Evolutionary conservation across 208 protist species (phyloP).

Genomic region (Vickermania spadyakhi): DNA sequence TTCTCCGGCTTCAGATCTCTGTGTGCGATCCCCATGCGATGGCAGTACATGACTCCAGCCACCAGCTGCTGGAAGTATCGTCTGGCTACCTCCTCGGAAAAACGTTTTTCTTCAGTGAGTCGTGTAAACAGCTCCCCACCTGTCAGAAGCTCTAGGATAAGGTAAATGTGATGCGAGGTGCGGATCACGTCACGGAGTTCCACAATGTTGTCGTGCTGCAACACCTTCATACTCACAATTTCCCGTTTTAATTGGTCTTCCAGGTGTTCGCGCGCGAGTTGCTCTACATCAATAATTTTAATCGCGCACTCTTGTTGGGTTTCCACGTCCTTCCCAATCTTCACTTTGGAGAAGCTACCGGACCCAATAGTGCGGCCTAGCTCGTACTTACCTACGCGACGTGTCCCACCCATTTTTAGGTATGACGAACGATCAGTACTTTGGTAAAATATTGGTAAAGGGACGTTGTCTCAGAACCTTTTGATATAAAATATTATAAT

Average conservation of each 20-base stretch:
- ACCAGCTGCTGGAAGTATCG: slow-evolving; percentile 95
- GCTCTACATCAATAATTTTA: slow-evolving; percentile 86
- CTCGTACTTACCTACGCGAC: slow-evolving; percentile 81
- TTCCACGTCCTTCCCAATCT: slow-evolving; percentile 48
- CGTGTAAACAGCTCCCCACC: slow-evolving; percentile 92
- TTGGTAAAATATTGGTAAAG: too few relatives aligned
- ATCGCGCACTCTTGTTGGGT: slow-evolving; percentile 77
- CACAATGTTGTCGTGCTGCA: slow-evolving; percentile 84
- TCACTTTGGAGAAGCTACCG: slow-evolving; percentile 88
- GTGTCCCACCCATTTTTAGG: slow-evolving; percentile 24
- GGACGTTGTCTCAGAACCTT: too few relatives aligned
- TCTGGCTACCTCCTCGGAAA: slow-evolving; percentile 76
- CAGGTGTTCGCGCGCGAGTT: slow-evolving; percentile 76
- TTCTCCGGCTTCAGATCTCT: slow-evolving; percentile 90
- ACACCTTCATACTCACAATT: slow-evolving; percentile 83
- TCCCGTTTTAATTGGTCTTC: slow-evolving; percentile 88
- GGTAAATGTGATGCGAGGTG: slow-evolving; percentile 83
- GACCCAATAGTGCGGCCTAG: slow-evolving; percentile 80
- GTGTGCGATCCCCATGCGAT: slow-evolving; percentile 79
- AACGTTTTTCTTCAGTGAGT: slow-evolving; percentile 66
- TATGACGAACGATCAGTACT: too few relatives aligned
- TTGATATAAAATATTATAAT: too few relatives aligned
- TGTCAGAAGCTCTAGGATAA: slow-evolving; percentile 85
- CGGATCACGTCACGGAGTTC: slow-evolving; percentile 84
- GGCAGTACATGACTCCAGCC: slow-evolving; percentile 86